These are phyloP conservation scores for Aspergillus conjunctus DNA, from an alignment of 495 filamentous ascomycete genomes.

Conservation along the genomic window DNA sequence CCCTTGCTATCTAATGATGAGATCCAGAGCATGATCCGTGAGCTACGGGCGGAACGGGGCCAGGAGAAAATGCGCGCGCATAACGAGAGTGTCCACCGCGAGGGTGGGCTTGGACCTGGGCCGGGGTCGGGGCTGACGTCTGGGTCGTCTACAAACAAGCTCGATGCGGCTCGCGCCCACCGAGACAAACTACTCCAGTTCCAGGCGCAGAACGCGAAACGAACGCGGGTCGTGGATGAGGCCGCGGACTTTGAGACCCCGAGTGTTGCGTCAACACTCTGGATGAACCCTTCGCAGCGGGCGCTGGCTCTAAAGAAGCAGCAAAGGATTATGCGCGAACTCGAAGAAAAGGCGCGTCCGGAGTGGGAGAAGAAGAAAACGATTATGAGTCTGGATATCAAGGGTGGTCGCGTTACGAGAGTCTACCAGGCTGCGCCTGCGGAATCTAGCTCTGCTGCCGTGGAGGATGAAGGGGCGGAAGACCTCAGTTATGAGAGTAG, in stretches of 20 bases:
- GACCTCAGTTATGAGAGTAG: constrained; percentile 22
- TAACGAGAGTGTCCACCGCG: constrained; percentile 67
- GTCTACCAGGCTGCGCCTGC: constrained; percentile 60
- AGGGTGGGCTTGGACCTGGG: constrained; percentile 40
- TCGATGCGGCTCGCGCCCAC: constrained; percentile 62
- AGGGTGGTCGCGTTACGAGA: constrained; percentile 71
- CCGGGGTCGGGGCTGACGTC: constrained; percentile 37
- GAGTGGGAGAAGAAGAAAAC: constrained; percentile 92
- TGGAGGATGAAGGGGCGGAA: constrained; percentile 41
- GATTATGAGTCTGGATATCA: constrained; percentile 83
- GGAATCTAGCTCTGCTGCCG: constrained; percentile 30
- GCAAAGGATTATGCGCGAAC: constrained; percentile 81
- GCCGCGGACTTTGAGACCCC: constrained; percentile 89
- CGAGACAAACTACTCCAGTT: constrained; percentile 80
- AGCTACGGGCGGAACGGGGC: constrained; percentile 82
- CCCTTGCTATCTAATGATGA: constrained; percentile 72
- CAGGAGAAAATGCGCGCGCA: constrained; percentile 81
- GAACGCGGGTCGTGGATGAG: constrained; percentile 90
- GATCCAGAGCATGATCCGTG: constrained; percentile 81
- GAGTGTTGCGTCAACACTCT: constrained; percentile 68
- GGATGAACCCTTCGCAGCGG: constrained; percentile 85
- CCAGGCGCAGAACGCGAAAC: constrained; percentile 83
- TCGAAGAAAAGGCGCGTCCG: constrained; percentile 86
- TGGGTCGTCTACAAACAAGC: constrained; percentile 43
- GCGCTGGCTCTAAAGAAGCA: constrained; percentile 87